These are phyloP conservation scores for Pyrus bretschneideri DNA, from an alignment of 306 rosid genomes.

Conservation along the genomic window DNA sequence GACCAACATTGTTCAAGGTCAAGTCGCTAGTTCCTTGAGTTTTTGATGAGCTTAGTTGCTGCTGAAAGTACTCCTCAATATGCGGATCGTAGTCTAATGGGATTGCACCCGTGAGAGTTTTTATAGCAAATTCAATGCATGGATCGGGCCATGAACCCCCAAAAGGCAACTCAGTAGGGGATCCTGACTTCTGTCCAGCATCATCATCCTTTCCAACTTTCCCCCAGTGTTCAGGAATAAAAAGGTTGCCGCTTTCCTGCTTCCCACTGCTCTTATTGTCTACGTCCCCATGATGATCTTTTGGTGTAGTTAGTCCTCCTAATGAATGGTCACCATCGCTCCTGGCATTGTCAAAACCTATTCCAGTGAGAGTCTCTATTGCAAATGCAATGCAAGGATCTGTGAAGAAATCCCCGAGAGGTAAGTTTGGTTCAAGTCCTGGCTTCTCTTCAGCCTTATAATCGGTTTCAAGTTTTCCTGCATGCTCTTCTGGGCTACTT, in stretches of 20 bases:
- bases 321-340: constrained; percentile 17
- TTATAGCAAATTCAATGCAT: constrained; percentile 70
- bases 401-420: constrained; percentile 49
- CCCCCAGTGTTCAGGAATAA: constrained; percentile 4
- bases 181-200: constrained; percentile 26
- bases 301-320: constrained; percentile 11
- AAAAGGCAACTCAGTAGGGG: constrained; percentile 24
- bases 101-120: constrained; percentile 58
- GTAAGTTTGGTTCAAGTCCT: constrained; percentile 33
- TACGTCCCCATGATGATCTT: constrained; percentile 19
- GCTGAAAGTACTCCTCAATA: constrained; percentile 39
- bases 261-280: not conserved
- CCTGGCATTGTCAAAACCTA: constrained; percentile 31
- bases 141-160: constrained; percentile 62
- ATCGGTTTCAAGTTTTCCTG: constrained; percentile 15
- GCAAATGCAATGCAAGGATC: constrained; percentile 98
- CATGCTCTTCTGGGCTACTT: constrained; percentile 11
- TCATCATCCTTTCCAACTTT: constrained; percentile 10
- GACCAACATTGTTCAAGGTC: constrained; percentile 23
- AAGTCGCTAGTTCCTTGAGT: constrained; percentile 19
- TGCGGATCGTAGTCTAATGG: constrained; percentile 45
- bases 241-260: not conserved
- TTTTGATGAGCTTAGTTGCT: constrained; percentile 37
- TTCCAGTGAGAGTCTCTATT: constrained; percentile 66
- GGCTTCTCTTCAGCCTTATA: constrained; percentile 23